These are phyloP conservation scores for Serendipita indica DNA, from an alignment of 768 basidiomycete species.

Conservation along the genomic window DNA sequence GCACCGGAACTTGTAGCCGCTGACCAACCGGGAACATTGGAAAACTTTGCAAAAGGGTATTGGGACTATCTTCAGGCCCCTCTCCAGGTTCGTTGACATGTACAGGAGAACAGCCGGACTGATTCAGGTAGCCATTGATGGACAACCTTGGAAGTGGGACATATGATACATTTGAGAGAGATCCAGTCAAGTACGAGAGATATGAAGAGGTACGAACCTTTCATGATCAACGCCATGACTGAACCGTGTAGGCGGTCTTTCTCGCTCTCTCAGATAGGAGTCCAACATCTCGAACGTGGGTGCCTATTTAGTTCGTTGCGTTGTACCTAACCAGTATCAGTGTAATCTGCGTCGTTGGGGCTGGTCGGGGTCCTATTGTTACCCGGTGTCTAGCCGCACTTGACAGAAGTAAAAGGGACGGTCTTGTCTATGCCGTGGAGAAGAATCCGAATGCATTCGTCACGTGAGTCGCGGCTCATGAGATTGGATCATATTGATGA, in stretches of 20 bases:
- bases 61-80: constrained; percentile 93
- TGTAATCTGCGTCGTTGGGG: constrained; percentile 81
- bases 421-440: constrained; percentile 74
- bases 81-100: constrained; percentile 45
- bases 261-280: constrained; percentile 64
- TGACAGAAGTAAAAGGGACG: constrained; percentile 45
- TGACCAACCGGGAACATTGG: constrained; percentile 57
- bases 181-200: constrained; percentile 88
- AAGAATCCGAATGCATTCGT: constrained; percentile 95
- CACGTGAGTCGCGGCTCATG: constrained; percentile 44
- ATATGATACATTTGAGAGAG: constrained; percentile 95
- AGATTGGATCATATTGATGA: neutral
- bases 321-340: constrained; percentile 27
- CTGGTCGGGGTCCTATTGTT: constrained; percentile 87
- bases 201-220: constrained; percentile 68
- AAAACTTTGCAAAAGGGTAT: constrained; percentile 83
- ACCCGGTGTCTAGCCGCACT: constrained; percentile 69
- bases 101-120: constrained; percentile 9
- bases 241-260: constrained; percentile 48
- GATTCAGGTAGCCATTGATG: constrained; percentile 64
- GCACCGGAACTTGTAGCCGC: constrained; percentile 51
- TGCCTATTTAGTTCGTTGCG: constrained; percentile 12
- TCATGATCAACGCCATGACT: neutral
- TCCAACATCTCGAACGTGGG: constrained; percentile 46
- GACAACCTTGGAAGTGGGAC: constrained; percentile 91